Conservation (phyloP, 2,329 filamentous ascomycete genomes). For the Claviceps fusiformis region DNA sequence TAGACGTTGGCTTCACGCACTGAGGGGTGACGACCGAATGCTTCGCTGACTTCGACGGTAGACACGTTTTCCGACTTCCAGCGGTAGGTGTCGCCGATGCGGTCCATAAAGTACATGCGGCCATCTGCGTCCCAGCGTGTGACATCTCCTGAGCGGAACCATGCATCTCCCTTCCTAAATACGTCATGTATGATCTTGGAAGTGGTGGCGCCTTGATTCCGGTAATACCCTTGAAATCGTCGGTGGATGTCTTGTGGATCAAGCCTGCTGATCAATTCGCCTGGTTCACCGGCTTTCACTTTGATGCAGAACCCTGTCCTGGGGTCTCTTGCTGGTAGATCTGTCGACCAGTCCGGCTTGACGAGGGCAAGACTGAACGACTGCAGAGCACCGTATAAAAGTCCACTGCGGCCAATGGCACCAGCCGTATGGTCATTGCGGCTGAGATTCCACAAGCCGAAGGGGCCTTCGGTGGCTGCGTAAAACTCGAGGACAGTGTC, state of each 20-base stretch:
- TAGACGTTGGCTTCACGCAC: slow-evolving; percentile 77
- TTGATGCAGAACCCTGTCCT: slow-evolving; percentile 54
- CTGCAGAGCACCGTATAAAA: slow-evolving; percentile 42
- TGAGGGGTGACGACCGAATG: slow-evolving; percentile 50
- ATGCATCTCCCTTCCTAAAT: slow-evolving; percentile 62
- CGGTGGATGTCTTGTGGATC: slow-evolving; percentile 48
- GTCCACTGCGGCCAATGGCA: slow-evolving; percentile 62
- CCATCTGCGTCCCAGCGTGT: slow-evolving; percentile 59
- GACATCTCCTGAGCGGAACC: slow-evolving; percentile 76
- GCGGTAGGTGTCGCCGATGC: slow-evolving; percentile 64
- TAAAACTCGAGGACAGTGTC: slow-evolving; percentile 69
- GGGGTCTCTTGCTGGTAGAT: slow-evolving; percentile 53
- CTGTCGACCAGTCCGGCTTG: slow-evolving; percentile 56
- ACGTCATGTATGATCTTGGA: slow-evolving; percentile 65
- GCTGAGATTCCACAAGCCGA: slow-evolving; percentile 58
- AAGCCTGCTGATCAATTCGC: slow-evolving; percentile 63
- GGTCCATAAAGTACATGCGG: slow-evolving; percentile 66
- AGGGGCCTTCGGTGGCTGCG: slow-evolving; percentile 59
- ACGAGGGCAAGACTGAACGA: slow-evolving; percentile 43
- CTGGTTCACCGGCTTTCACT: slow-evolving; percentile 46
- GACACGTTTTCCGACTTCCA: slow-evolving; percentile 80
- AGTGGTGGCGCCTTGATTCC: slow-evolving; percentile 55
- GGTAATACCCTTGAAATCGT: slow-evolving; percentile 72
- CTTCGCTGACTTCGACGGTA: slow-evolving; percentile 68
- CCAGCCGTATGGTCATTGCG: slow-evolving; percentile 62